Percentiles rank a stretch among this genome's conserved stretches.
Conservation (phyloP, 73 alveolate species). For the Tetrahymena borealis region DNA sequence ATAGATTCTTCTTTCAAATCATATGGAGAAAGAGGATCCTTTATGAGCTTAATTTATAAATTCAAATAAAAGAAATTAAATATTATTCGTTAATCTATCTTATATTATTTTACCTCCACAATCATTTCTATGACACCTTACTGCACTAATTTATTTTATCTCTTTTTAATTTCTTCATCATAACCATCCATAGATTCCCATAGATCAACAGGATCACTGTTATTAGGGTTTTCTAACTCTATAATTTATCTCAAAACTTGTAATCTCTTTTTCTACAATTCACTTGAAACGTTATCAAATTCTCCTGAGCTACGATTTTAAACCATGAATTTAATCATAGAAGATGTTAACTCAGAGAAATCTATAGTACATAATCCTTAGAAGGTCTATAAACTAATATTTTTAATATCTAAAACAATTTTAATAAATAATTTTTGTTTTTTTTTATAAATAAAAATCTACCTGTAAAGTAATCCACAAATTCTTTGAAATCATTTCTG, state of each 20-base stretch:
- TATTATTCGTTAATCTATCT: too few relatives aligned
- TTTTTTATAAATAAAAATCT: too few relatives aligned
- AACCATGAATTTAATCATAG: background rate
- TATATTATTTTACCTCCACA: background rate
- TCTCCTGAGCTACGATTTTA: background rate
- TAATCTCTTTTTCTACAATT: background rate
- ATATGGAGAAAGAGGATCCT: background rate
- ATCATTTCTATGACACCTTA: background rate
- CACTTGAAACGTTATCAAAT: background rate
- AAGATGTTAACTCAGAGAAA: background rate
- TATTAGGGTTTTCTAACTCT: background rate
- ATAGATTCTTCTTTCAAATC: conserved; percentile 38
- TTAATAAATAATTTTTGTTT: too few relatives aligned
- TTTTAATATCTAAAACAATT: background rate
- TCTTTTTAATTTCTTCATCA: background rate
- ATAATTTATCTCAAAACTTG: background rate
- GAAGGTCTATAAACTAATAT: background rate
- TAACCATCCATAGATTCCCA: background rate
- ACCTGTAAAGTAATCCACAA: background rate
- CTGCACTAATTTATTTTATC: background rate
- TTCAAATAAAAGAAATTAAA: too few relatives aligned
- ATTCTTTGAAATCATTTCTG: background rate
- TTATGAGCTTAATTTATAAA: background rate
- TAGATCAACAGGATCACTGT: background rate
- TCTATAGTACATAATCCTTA: background rate